Percentiles rank a stretch among this genome's conserved stretches.
phyloP scores from a whole-genome alignment of 495 filamentous ascomycete species.

The Aspergillus ellipticus region DNA sequence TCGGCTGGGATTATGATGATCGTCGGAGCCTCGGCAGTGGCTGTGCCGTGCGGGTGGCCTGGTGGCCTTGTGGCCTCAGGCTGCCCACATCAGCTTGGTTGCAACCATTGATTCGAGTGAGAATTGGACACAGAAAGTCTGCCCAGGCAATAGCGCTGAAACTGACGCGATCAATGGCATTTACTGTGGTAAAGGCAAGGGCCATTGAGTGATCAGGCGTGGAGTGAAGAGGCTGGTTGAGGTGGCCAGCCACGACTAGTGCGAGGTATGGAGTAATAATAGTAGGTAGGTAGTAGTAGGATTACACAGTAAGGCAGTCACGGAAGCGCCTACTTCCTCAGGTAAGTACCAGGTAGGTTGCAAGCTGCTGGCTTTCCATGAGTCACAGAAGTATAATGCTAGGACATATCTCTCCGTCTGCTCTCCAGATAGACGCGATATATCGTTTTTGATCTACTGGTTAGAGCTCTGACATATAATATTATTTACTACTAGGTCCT shows the following conservation, averaged over 20 bases:
- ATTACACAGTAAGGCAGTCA: no score
- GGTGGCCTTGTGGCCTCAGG: constrained; percentile 20
- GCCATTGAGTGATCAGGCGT: background rate
- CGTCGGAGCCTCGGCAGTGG: constrained; percentile 17
- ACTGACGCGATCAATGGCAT: background rate
- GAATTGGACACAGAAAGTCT: background rate
- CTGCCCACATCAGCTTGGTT: background rate
- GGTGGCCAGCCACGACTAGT: background rate
- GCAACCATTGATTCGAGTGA: background rate
- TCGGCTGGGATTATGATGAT: no score
- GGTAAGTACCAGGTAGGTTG: background rate
- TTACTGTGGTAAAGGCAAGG: background rate
- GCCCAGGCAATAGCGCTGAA: background rate
- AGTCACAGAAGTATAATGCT: background rate
- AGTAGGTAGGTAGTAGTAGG: no score
- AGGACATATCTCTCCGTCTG: no score
- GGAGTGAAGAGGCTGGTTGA: background rate
- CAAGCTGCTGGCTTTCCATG: background rate
- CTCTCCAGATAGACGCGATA: no score
- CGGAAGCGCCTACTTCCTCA: background rate
- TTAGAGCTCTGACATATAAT: no score
- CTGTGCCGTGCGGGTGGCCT: constrained; percentile 15
- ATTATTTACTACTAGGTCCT: no score
- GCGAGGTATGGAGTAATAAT: no score
- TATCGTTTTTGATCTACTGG: no score